Evolutionary conservation across 805 yeast species (phyloP).

Genomic region (Brettanomyces bruxellensis): DNA sequence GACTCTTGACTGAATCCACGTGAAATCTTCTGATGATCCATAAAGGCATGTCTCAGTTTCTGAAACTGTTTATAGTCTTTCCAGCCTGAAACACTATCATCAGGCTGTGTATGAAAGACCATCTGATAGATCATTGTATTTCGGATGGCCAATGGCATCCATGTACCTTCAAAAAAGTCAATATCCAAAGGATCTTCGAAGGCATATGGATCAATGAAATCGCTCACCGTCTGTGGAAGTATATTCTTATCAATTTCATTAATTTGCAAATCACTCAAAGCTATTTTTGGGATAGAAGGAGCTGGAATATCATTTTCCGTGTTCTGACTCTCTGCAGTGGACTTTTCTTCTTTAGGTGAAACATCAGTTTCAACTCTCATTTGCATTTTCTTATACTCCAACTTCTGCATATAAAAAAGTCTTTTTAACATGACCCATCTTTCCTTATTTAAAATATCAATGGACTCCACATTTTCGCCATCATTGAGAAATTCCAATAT

Average conservation of each 20-base stretch:
- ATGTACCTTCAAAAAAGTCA: constrained; percentile 76
- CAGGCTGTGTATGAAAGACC: constrained; percentile 93
- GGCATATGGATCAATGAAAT: constrained; percentile 74
- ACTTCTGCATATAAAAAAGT: constrained; percentile 59
- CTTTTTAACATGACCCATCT: constrained; percentile 68
- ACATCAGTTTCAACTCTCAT: constrained; percentile 1
- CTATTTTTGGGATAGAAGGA: constrained; percentile 20
- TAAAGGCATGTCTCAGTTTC: constrained; percentile 51
- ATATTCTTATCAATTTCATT: constrained; percentile 27
- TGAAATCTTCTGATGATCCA: constrained; percentile 13
- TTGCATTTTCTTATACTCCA: constrained; percentile 36
- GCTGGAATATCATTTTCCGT: neutral
- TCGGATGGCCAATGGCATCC: constrained; percentile 76
- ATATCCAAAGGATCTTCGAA: constrained; percentile 82
- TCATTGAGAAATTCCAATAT: constrained; percentile 44
- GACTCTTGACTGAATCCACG: constrained; percentile 6
- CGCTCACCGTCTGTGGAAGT: constrained; percentile 27
- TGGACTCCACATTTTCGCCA: constrained; percentile 17
- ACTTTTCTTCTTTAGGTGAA: neutral
- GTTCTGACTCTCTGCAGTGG: neutral
- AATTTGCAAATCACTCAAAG: constrained; percentile 35
- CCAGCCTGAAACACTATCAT: constrained; percentile 86
- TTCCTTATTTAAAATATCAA: constrained; percentile 37
- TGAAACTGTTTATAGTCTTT: constrained; percentile 70
- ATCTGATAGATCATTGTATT: constrained; percentile 75